Base-by-base conservation (phyloP, 805 yeast species). In the Dipodascus albidus region DNA sequence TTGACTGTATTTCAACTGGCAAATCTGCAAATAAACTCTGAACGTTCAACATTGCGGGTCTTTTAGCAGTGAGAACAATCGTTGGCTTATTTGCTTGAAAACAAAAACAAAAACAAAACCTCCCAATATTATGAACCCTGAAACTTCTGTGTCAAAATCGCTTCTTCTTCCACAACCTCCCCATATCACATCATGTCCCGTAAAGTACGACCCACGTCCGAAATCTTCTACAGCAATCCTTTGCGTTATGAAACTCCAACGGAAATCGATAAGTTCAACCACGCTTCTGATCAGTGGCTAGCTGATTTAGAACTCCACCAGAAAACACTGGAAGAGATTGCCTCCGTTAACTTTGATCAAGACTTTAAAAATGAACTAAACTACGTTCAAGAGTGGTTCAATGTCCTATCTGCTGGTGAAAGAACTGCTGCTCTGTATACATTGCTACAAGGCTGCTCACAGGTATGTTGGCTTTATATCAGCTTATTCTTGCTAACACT, bases 321-420 rank as follows among this genome's bases (percentile, higher is more conserved):
- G 52, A 55, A 54, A 20, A 62, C 67, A 20, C 60, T 65, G 50
- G 67, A 64, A 42, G 62, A 64, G 50, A 60, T 66, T 59, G 64
- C 69, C 21, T 57, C 65, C 27, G 65, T 62, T 23, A 53, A 58
- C 9, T 55, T 63, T 48, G 68, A 65, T 53, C 55, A 55, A 48
- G 56, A 60, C 53, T 68, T 68, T 58, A 62, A 62, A 48, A 63
- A 65, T 23, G 72, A 70, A 56, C 62, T 70, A 27, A 54, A 56
- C 48, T 64, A 68, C 38, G 62, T 71, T 55, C 74, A 68, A 57
- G 62, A 64, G 51, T 72, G 76, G 76, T 72, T 69, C 58, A 64
- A 67, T 41, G 63, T 64, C 27, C 64, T 72, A 35, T 59, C 64
- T 49, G 64, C 63, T 38, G 63, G 63, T 23, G 75, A 72, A 57